Conservation (phyloP, 2,329 filamentous ascomycete species). For the Lasiodiplodia gonubiensis region DNA sequence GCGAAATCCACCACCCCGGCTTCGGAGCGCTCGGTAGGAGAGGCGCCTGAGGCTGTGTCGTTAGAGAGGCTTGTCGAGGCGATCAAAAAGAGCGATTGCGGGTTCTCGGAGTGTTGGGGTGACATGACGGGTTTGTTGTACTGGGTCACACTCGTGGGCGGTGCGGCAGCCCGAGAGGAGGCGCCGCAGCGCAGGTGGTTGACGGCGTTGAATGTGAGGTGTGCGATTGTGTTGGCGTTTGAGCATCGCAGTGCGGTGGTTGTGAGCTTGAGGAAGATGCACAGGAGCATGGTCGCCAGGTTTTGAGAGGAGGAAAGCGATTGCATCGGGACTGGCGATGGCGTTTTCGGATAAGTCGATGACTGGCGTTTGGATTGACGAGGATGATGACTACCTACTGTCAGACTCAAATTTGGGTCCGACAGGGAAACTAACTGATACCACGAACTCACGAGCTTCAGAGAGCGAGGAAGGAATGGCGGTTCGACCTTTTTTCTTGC, state of each 20-base stretch:
- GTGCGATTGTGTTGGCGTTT: constrained; percentile 43
- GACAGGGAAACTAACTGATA: constrained; percentile 10
- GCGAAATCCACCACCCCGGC: background rate
- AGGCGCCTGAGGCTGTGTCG: background rate
- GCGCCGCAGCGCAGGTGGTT: constrained; percentile 38
- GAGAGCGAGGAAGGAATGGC: background rate
- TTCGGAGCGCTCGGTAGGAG: background rate
- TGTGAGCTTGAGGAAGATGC: constrained; percentile 34
- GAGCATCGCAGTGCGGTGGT: constrained; percentile 43
- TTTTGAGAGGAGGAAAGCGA: background rate
- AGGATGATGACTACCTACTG: too few relatives aligned
- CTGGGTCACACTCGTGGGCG: constrained; percentile 43
- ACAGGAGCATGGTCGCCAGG: constrained; percentile 3
- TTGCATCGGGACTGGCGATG: background rate
- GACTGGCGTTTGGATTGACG: background rate
- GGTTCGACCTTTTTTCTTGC: background rate
- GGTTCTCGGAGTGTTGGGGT: constrained; percentile 40
- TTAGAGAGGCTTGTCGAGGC: constrained; percentile 36
- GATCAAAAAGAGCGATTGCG: constrained; percentile 41
- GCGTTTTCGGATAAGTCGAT: background rate
- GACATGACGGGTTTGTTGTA: constrained; percentile 47
- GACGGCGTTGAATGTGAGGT: constrained; percentile 40
- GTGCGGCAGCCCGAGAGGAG: constrained; percentile 33
- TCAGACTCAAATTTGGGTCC: background rate
- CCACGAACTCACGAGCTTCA: background rate